Base-by-base conservation (phyloP, 345 rosid genomes). In the Mangifera indica region DNA sequence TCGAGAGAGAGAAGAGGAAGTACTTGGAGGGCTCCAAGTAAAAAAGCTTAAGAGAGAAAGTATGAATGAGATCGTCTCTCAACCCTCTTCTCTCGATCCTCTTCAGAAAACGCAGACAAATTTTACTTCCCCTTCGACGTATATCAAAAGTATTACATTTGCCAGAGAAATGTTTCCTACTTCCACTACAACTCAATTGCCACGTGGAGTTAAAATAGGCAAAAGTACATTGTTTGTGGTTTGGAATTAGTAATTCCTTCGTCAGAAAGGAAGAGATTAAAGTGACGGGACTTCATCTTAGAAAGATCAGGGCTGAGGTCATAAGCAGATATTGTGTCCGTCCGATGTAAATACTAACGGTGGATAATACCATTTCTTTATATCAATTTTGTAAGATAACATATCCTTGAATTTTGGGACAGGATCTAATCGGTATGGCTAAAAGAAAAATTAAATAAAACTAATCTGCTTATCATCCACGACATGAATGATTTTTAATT, bases 211-310 rank as follows among this genome's bases (percentile, higher is more conserved):
- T 3, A 49, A 49, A 3, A 49, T 13, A 18, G 4, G 2, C n/a
- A 0, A 4, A 14, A 14, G 18, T 15, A 12, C 17, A 1, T 4
- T 15, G 53, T 12, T 13, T 12, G 0, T 49, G 53, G 53, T 15
- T 49, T 70, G 57, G 56, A 58, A 18, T 10, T 59, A 59, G 66
- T 25, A 20, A 70, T 58, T 55, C 42, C 56, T 26, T 70, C 26
- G 1, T 12, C 65, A 0, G 20, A 0, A 59, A 46, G 73, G 64
- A 70, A 44, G 2, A 49, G 0, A 22, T 12, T 14, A 24, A 26
- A 14, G 10, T 59, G 55, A 70, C 68, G 21, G 14, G 1, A 2
- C 7, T 14, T 5, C 2, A 53, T 53, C 29, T 21, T 2, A 9
- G 20, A 53, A 13, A 24, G 5, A 4, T 18, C 46, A 13, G 71